phyloP scores from a whole-genome alignment of 2,329 filamentous ascomycete genomes.

The Fusarium devonianum region DNA sequence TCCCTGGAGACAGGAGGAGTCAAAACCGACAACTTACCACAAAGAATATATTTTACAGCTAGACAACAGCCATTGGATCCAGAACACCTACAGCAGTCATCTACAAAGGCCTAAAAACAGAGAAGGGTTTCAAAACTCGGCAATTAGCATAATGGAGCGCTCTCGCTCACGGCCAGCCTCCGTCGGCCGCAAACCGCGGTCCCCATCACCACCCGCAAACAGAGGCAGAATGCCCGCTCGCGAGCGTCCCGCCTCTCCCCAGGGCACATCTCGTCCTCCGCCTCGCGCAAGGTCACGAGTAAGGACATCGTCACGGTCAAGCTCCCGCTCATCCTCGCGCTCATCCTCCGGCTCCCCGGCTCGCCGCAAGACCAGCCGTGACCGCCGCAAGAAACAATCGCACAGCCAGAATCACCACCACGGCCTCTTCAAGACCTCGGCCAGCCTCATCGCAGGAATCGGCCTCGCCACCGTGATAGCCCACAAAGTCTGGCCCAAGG shows the following conservation, averaged over 20 bases:
- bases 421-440: constrained; percentile 44
- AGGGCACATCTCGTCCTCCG: constrained; percentile 5
- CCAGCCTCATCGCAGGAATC: constrained; percentile 46
- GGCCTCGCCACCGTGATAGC: constrained; percentile 47
- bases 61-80: background rate
- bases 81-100: constrained; percentile 2
- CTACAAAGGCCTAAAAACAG: background rate
- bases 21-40: background rate
- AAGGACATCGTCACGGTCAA: constrained; percentile 27
- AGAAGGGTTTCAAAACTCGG: background rate
- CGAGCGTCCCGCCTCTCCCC: constrained; percentile 20
- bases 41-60: background rate
- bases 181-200: constrained; percentile 9
- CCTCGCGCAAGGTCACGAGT: constrained; percentile 31
- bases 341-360: too few species aligned
- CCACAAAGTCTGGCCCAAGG: constrained; percentile 48
- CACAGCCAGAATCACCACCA: constrained; percentile 25
- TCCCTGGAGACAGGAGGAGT: background rate
- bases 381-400: constrained; percentile 13
- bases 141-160: constrained; percentile 13
- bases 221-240: constrained; percentile 27
- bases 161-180: constrained; percentile 34
- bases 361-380: constrained; percentile 18
- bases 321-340: constrained; percentile 33
- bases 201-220: constrained; percentile 18